Base-by-base conservation (phyloP, 1,284 basidiomycete species). In the Boletus semigastroideus region DNA sequence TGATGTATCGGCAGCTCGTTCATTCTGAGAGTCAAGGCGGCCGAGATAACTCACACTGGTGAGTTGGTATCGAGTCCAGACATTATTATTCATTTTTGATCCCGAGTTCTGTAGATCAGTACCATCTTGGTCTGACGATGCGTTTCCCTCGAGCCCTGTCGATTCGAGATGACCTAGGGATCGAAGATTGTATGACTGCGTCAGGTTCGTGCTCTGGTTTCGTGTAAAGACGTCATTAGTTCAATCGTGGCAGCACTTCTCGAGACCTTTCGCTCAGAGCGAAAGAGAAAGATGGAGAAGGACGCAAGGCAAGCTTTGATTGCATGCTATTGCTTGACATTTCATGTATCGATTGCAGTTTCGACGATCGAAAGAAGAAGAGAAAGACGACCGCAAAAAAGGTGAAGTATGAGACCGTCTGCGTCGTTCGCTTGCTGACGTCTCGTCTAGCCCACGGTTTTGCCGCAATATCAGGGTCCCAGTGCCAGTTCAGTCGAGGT, bases 21-120 rank as follows among this genome's bases (percentile, higher is more conserved):
- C 69, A 87, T 97, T 31, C 59, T 97, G 56, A 89, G 89, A 60
- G 82, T 97, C 51, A 97, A 97, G 68, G 94, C 91, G 0, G 89
- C 93, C 0, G 93, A 96, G 65, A 90, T 97, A 48, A 83, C 83
- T 2, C 72, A 77, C 12, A 80, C 90, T 17, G 86, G 92, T 86
- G 51, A 58, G 73, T 42, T 2, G 20, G 17, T 4, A 28, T 42
- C 27, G n/a, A 30, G 39, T 22, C 38, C 12, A 30, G 4, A 13
- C n/a, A 10, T 1, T 41, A 27, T 17, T 33, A n/a, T 48, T 38
- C 9, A 28, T 34, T 36, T n/a, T 14, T 31, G 19, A 27, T 19
- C 30, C 40, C 53, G 9, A 50, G 7, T 2, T 22, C 14, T 54
- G 8, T 45, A 90, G 88, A 87, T 60, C 80, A 81, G 56, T 92